phyloP scores from a whole-genome alignment of 2,329 filamentous ascomycete genomes.

The Tolypocladium sp. region DNA sequence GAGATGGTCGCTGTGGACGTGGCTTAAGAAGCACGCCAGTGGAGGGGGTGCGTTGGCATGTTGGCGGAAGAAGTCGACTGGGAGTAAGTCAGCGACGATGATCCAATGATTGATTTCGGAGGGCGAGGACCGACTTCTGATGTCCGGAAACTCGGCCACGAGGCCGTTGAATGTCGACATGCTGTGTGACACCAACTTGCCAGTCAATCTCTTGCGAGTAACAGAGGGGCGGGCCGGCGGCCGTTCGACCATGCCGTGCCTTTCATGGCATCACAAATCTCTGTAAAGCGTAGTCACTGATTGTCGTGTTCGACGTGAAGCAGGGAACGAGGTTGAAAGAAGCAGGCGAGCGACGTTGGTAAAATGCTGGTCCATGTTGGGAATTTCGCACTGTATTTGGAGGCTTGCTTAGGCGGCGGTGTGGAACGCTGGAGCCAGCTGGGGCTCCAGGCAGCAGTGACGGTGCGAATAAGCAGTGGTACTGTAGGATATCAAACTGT shows the following conservation, averaged over 20 bases:
- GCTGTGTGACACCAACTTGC: too few relatives aligned
- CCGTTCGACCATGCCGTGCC: neutral
- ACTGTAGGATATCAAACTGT: neutral
- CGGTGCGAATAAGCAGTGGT: neutral
- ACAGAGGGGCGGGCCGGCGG: neutral
- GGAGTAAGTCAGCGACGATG: conserved; percentile 3
- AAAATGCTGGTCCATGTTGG: neutral
- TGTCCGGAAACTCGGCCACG: conserved; percentile 68
- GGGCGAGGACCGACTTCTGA: conserved; percentile 45
- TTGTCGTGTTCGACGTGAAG: neutral
- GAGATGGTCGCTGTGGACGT: conserved; percentile 88
- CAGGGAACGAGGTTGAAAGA: neutral
- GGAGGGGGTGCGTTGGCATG: conserved; percentile 47
- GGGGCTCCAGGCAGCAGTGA: neutral
- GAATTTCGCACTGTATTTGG: neutral
- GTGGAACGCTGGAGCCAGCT: neutral
- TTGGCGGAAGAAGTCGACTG: conserved; percentile 74
- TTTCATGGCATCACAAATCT: neutral
- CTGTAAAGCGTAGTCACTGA: neutral
- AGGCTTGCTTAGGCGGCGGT: neutral
- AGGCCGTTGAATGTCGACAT: conserved; percentile 76
- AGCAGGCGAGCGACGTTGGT: neutral
- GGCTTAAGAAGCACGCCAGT: conserved; percentile 79
- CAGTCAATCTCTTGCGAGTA: too few relatives aligned
- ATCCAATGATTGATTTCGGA: fast-evolving